Percentiles rank a stretch among this genome's conserved stretches.
Evolutionary conservation across 2,329 filamentous ascomycete species (phyloP).

Genomic region (Diaporthe eres): DNA sequence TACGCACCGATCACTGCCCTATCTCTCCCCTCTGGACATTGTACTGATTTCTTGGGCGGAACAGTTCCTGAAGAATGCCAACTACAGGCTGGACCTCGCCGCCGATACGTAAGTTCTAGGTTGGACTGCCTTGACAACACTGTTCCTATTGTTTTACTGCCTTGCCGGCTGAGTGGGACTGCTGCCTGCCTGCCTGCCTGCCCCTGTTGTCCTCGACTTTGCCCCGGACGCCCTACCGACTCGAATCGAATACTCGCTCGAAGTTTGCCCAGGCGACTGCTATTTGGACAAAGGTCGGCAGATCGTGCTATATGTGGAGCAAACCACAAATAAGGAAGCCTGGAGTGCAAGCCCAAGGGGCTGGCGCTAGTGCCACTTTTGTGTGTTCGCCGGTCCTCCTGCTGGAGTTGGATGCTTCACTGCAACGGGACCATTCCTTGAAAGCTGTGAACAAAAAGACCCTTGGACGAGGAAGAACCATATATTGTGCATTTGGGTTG

Average conservation of each 20-base stretch:
- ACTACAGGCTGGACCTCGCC: slow-evolving; percentile 67
- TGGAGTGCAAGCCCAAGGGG: not conserved
- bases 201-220: not conserved
- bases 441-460: not conserved
- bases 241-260: slow-evolving; percentile 10
- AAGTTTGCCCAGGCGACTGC: not conserved
- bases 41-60: slow-evolving; percentile 42
- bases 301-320: not conserved
- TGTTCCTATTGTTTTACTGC: not conserved
- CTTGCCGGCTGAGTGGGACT: not conserved
- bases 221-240: not conserved
- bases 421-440: too few species aligned
- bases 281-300: slow-evolving; percentile 1
- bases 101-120: slow-evolving; percentile 69
- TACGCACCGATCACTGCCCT: not conserved
- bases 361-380: slow-evolving; percentile 3
- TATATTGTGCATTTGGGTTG: not conserved
- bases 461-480: not conserved
- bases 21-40: not conserved
- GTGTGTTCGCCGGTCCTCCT: not conserved
- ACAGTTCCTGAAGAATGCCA: slow-evolving; percentile 63
- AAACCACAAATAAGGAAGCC: not conserved
- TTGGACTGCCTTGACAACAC: slow-evolving; percentile 35
- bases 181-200: slow-evolving; percentile 15
- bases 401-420: not conserved